phyloP scores from a whole-genome alignment of 371 early-diverging fungal genomes.

The Rhizomucor miehei region DNA sequence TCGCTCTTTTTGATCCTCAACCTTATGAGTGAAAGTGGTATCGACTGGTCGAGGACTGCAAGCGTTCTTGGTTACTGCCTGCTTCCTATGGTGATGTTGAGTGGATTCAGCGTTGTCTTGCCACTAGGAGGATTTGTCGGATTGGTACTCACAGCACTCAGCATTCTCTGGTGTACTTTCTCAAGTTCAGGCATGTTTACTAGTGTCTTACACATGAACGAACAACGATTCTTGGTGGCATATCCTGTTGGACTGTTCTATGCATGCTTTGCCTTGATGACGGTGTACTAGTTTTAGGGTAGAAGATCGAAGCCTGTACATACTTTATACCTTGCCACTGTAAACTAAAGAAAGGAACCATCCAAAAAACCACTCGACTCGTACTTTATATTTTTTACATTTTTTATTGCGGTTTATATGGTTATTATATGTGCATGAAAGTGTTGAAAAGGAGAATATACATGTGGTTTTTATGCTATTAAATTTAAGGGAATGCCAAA shows the following conservation, averaged over 20 bases:
- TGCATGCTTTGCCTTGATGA: slow-evolving; percentile 92
- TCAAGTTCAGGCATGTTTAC: slow-evolving; percentile 96
- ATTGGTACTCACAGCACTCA: slow-evolving; percentile 57
- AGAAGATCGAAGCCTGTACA: too few relatives aligned
- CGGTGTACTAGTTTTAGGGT: slow-evolving; percentile 68
- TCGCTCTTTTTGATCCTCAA: slow-evolving; percentile 88
- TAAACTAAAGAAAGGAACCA: too few relatives aligned
- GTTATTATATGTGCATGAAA: too few relatives aligned
- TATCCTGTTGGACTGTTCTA: slow-evolving; percentile 96
- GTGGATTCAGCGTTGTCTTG: slow-evolving; percentile 57
- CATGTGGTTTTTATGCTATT: too few relatives aligned
- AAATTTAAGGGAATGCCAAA: slow-evolving; percentile 41
- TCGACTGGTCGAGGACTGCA: slow-evolving; percentile 87
- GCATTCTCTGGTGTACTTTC: slow-evolving; percentile 93
- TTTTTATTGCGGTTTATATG: too few relatives aligned
- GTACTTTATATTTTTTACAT: too few relatives aligned
- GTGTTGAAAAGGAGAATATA: too few relatives aligned
- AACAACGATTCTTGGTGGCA: slow-evolving; percentile 92
- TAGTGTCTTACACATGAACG: slow-evolving; percentile 86
- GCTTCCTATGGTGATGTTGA: slow-evolving; percentile 90
- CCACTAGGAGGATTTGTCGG: slow-evolving; percentile 56
- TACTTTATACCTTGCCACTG: too few relatives aligned
- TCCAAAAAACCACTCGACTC: too few relatives aligned
- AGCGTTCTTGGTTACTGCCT: slow-evolving; percentile 96
- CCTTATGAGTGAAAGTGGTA: slow-evolving; percentile 88